Base-by-base conservation (phyloP, 371 early-diverging fungal genomes). In the Lichtheimia hyalospora region DNA sequence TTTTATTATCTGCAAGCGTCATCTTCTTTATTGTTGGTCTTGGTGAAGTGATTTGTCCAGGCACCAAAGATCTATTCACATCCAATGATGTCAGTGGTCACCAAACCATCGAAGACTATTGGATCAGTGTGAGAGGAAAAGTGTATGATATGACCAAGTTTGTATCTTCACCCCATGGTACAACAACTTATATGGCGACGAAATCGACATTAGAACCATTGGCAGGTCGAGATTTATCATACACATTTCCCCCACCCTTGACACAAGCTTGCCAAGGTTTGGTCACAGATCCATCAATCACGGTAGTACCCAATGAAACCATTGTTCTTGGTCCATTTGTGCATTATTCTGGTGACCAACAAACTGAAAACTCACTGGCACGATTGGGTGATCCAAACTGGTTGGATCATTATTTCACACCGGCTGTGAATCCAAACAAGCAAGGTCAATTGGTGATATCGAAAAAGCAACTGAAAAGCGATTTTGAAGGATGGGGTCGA, bases 71-170 rank as follows among this genome's bases (percentile, higher is more conserved):
- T 1, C 51, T 84, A 1, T 83, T 74, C 40, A 73, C 81, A 6
- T 54, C 73, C 5, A 63, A 74, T 18, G 81, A 84, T 39, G 82
- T 85, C 6, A 62, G 63, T 4, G 67, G 59, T 52, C 84, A 86
- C 58, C 75, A 77, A 25, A 66, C 76, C 0, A 72, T 77, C 2
- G 68, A 69, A 2, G 81, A 84, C 43, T 79, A 80, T 48, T 89
- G 73, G 67, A 70, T 86, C 18, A 74, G 84, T 20, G 66, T 88
- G 21, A 85, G 89, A n/a, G 94, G 94, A 23, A 80, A 81, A 49
- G 92, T 92, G 14, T 93, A 89, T 62, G 92, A 92, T 67, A 74
- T 91, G 46, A 86, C 87, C 18, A 81, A 82, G 40, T 86, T 90
- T 70, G 76, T 84, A 10, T 74, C 81, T 21, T 77, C 69, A 7